Base-by-base conservation (phyloP, 1,284 basidiomycete species). In the Meripilus lineatus region DNA sequence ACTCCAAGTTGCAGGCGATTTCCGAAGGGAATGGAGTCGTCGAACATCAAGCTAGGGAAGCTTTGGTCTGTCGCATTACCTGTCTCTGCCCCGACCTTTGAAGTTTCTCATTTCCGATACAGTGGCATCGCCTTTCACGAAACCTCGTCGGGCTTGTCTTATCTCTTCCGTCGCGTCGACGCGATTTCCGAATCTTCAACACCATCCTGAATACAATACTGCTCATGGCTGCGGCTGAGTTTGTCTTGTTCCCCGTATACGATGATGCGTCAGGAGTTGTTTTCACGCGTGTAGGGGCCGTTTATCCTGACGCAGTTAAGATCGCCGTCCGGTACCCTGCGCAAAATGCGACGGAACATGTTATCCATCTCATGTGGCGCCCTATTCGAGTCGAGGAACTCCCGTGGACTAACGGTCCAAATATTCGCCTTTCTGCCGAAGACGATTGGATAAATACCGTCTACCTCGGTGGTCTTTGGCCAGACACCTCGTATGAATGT, bases 401-500 rank as follows among this genome's bases (percentile, higher is more conserved):
- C 30, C 17, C 53, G 18, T 84, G 81, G 82, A 70, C 65, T 41
- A 67, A 71, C 32, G 82, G 82, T 2, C 80, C 81, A 4, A 24
- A 59, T 22, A 52, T 81, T 13, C 61, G 61, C 17, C 63, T 82
- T 37, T 56, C 58, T 1, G 58, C 66, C 25, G 70, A 72, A 10
- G 59, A 63, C 17, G 87, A 91, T 58, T 91, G 84, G 84, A 77
- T 79, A 2, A 70, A 68, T 33, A 79, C 79, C 0, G 75, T 74
- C 10, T 70, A 65, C 40, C 55, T 91, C 30, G 55, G 63, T 17
- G 73, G 77, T 17, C 71, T 90, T 2, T 87, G 80, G 79, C 84
- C 87, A 0, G 74, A 70, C 39, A 87, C 83, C 2, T 60, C 67
- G 7, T 91, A 90, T 56, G 82, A 90, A 69, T 89, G 84, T 85